A percentile compares a stretch with the other conserved stretches of the same genome.
Conservation (phyloP, 176 grass and related monocot genomes). For the Urochloa ruziziensis region DNA sequence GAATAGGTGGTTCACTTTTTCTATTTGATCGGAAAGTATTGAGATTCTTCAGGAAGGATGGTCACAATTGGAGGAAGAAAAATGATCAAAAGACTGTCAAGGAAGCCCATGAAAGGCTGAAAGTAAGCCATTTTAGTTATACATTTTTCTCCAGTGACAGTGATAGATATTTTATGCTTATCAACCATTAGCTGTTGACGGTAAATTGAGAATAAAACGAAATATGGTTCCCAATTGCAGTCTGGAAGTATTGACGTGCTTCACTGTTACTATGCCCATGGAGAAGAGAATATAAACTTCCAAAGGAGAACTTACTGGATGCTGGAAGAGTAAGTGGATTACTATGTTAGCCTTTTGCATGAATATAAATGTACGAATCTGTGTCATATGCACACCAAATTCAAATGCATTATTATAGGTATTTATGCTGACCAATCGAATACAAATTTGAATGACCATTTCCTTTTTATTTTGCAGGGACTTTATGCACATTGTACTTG, state of each 20-base stretch:
- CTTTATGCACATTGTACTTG: slow-evolving; percentile 76
- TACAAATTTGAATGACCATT: neutral
- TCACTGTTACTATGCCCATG: slow-evolving; percentile 95
- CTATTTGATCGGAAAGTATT: slow-evolving; percentile 70
- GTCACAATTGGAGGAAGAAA: slow-evolving; percentile 74
- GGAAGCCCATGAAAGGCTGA: slow-evolving; percentile 74
- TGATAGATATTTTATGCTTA: neutral
- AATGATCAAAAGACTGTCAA: slow-evolving; percentile 68
- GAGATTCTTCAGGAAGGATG: slow-evolving; percentile 68
- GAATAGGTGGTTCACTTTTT: slow-evolving; percentile 63
- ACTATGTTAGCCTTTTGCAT: neutral
- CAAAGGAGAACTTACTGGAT: slow-evolving; percentile 94
- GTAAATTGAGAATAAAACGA: neutral
- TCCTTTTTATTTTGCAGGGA: slow-evolving; percentile 48
- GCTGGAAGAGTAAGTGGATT: slow-evolving; percentile 68
- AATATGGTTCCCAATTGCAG: slow-evolving; percentile 23
- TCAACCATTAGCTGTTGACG: neutral
- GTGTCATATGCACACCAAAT: neutral
- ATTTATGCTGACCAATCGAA: neutral
- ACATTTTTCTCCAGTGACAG: neutral
- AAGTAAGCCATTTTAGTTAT: slow-evolving; percentile 32
- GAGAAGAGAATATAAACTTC: slow-evolving; percentile 78
- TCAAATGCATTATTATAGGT: neutral
- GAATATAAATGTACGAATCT: neutral
- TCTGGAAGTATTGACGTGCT: slow-evolving; percentile 87